phyloP scores from a whole-genome alignment of 2,329 filamentous ascomycete species.

The Aspergillus pseudoglaucus region DNA sequence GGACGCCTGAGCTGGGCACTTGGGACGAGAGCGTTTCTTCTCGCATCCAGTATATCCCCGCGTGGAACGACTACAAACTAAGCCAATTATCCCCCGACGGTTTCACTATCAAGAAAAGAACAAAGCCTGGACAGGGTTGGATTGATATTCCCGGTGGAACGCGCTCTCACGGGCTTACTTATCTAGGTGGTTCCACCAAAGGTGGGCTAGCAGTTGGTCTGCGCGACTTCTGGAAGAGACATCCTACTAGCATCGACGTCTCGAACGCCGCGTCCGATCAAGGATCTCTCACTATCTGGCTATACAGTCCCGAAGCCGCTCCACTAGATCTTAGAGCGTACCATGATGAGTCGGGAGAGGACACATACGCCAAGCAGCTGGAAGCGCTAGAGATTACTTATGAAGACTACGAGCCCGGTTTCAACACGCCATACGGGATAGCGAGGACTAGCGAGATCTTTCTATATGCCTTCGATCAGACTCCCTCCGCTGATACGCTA shows the following conservation, averaged over 20 bases:
- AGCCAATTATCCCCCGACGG: slow-evolving; percentile 55
- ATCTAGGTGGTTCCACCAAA: slow-evolving; percentile 50
- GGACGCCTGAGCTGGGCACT: neutral
- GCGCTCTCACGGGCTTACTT: slow-evolving; percentile 51
- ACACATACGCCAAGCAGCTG: slow-evolving; percentile 52
- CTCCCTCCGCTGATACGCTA: slow-evolving; percentile 45
- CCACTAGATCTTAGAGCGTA: slow-evolving; percentile 53
- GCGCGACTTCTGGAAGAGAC: slow-evolving; percentile 58
- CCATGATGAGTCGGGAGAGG: slow-evolving; percentile 52
- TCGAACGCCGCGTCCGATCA: slow-evolving; percentile 44
- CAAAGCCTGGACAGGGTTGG: slow-evolving; percentile 34
- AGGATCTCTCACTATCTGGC: slow-evolving; percentile 53
- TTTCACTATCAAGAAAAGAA: slow-evolving; percentile 56
- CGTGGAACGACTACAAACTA: slow-evolving; percentile 54
- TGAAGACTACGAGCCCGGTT: slow-evolving; percentile 54
- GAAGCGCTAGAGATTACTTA: slow-evolving; percentile 59
- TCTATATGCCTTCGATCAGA: slow-evolving; percentile 48
- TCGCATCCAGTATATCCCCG: slow-evolving; percentile 51
- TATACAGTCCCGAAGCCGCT: slow-evolving; percentile 52
- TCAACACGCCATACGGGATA: slow-evolving; percentile 53
- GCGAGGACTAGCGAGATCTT: slow-evolving; percentile 53
- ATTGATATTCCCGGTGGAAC: slow-evolving; percentile 47
- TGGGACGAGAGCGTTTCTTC: slow-evolving; percentile 42
- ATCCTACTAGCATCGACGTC: slow-evolving; percentile 54
- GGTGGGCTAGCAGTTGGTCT: slow-evolving; percentile 56